phyloP scores from a whole-genome alignment of 345 rosid species.

The Rhizophora mangle region DNA sequence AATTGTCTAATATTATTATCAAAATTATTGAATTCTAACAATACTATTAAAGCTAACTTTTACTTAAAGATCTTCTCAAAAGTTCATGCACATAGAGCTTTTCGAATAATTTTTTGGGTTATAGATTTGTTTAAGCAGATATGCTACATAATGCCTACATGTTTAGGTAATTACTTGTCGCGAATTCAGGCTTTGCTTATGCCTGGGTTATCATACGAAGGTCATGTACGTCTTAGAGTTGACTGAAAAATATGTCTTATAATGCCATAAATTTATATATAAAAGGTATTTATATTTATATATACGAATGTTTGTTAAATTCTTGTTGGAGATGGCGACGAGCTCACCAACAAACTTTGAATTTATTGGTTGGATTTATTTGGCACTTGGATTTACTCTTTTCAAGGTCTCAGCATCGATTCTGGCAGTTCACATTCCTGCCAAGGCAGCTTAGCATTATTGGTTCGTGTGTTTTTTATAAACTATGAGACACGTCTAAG shows the following conservation, averaged over 20 bases:
- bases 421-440: slow-evolving; percentile 6
- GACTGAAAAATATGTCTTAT: slow-evolving; percentile 11
- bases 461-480: too few species aligned
- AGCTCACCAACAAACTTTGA: slow-evolving; percentile 55
- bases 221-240: slow-evolving; percentile 26
- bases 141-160: slow-evolving; percentile 7
- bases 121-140: slow-evolving; percentile 7
- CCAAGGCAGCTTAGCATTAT: too few species aligned
- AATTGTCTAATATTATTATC: too few species aligned
- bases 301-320: slow-evolving; percentile 30
- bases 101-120: slow-evolving; percentile 4
- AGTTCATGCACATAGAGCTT: not conserved
- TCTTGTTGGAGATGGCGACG: slow-evolving; percentile 39
- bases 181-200: slow-evolving; percentile 32
- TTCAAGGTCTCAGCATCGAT: not conserved
- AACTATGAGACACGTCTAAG: too few species aligned
- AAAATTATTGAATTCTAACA: not conserved
- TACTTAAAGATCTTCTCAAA: not conserved
- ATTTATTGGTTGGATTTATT: not conserved
- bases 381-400: not conserved
- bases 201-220: slow-evolving; percentile 27
- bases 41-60: not conserved
- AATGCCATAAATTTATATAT: not conserved
- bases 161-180: slow-evolving; percentile 39
- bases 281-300: slow-evolving; percentile 15